phyloP scores from a whole-genome alignment of 2,329 filamentous ascomycete species.

The Neoscytalidium dimidiatum region DNA sequence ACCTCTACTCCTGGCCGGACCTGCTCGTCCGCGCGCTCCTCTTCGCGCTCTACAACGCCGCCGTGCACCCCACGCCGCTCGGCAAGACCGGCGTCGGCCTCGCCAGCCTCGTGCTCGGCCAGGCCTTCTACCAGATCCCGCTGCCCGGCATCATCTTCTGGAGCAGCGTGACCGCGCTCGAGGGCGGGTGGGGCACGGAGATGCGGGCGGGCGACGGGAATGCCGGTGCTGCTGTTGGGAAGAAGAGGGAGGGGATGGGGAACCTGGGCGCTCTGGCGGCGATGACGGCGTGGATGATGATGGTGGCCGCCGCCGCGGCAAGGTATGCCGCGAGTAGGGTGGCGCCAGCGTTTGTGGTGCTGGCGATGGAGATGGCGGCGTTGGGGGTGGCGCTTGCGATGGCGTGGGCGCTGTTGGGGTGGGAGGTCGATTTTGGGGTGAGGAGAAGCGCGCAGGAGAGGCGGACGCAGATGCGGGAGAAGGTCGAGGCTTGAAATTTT shows the following conservation, averaged over 20 bases:
- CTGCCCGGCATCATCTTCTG: conserved; percentile 39
- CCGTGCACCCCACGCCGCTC: conserved; percentile 28
- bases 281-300: not conserved
- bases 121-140: conserved; percentile 39
- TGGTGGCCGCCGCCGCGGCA: not conserved
- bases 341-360: not conserved
- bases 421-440: too few species aligned
- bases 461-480: too few species aligned
- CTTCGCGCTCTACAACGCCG: conserved; percentile 26
- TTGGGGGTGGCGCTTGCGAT: not conserved
- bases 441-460: too few species aligned
- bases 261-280: not conserved
- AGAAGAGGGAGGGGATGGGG: not conserved
- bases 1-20: conserved; percentile 32
- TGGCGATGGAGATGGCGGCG: not conserved
- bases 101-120: conserved; percentile 22
- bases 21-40: conserved; percentile 26
- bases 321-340: not conserved
- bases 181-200: conserved; percentile 39
- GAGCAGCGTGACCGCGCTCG: conserved; percentile 36
- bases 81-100: conserved; percentile 19
- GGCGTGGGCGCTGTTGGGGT: not conserved
- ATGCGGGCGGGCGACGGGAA: conserved; percentile 27
- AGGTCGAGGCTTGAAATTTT: too few species aligned
- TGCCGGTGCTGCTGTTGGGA: not conserved